Base-by-base conservation (phyloP, 2,329 filamentous ascomycete species). In the Fusarium musae region DNA sequence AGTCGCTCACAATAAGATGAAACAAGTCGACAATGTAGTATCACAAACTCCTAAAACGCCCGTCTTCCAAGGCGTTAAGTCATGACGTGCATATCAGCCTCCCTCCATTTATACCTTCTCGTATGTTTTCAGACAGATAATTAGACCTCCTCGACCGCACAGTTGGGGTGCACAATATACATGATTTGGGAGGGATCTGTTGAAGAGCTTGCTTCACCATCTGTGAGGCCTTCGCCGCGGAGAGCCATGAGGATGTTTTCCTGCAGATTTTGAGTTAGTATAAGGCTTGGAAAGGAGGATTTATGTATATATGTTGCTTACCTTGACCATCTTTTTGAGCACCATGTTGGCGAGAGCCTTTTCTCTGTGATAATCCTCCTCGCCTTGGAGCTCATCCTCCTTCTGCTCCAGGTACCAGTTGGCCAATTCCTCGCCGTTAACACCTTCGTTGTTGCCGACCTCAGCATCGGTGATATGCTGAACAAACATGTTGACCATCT, bases 81-180 rank as follows among this genome's bases (percentile, higher is more conserved):
- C 61, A 58, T 67, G 62, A 61, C 52, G 62, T 68, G 42, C 60
- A 39, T 56, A 63, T 61, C 66, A 67, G 42, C 40, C 43, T 49
- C 23, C 21, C 36, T 43, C 26, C 46, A 40, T 46, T 49, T 23
- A 54, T 56, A 42, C 26, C 32, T 36, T 63, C n/a, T 43, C 15
- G 26, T 43, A 13, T 30, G 23, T 40, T 30, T 54, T 56, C 46
- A 17, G 44, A 34, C n/a, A 44, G 34, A n/a, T 49, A 46, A 52
- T 79, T 78, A 87, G 50, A 83, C 82, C 70, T 90, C 88, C 73
- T 97, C 95, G 15, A 97, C 87, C 0, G 93, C 93, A 80, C 94
- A 97, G 84, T 98, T 98, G 66, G 96, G 96, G 84, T 99, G 96
- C 75, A 99, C 80, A 32, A 98, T 93, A 80, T 98, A 99, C 59